A percentile compares a stretch with the other conserved stretches of the same genome.
Evolutionary conservation across 1,284 basidiomycete genomes (phyloP).

Genomic region (Ceratobasidium sp.): DNA sequence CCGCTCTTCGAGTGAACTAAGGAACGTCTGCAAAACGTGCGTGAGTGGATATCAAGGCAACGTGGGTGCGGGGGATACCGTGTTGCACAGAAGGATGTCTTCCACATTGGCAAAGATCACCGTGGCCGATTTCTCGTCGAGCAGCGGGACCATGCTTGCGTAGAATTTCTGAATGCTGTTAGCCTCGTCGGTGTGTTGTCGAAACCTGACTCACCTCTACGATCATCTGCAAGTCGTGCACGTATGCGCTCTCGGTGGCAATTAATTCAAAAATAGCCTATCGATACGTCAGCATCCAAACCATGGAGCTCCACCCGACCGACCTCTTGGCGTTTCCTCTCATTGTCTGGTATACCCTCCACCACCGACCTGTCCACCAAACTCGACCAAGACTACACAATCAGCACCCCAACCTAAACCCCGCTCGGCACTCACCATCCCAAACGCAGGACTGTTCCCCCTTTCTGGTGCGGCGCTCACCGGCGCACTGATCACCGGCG

Average conservation of each 20-base stretch:
- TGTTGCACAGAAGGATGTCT: conserved; percentile 88
- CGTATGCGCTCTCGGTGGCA: conserved; percentile 86
- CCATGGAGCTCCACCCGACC: no score
- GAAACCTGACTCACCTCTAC: conserved; percentile 72
- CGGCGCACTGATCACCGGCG: conserved; percentile 55
- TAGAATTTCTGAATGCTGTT: conserved; percentile 73
- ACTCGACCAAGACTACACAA: conserved; percentile 85
- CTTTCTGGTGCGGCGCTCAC: conserved; percentile 54
- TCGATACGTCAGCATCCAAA: neutral
- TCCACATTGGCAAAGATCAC: conserved; percentile 95
- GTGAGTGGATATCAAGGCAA: conserved; percentile 41
- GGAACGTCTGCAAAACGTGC: conserved; percentile 67
- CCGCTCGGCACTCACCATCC: conserved; percentile 64
- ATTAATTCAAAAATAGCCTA: conserved; percentile 92
- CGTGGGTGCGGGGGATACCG: conserved; percentile 61
- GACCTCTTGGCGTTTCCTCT: conserved; percentile 89
- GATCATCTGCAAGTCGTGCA: conserved; percentile 88
- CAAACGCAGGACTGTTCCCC: conserved; percentile 68
- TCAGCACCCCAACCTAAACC: conserved; percentile 31
- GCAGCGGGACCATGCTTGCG: conserved; percentile 73
- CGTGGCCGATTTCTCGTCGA: conserved; percentile 81
- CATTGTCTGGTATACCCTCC: conserved; percentile 76
- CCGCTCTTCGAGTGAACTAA: conserved; percentile 87
- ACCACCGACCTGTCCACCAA: conserved; percentile 85
- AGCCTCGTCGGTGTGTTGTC: neutral